These are phyloP conservation scores for Pelargonium nanum DNA, from an alignment of 345 rosid genomes.

Conservation along the genomic window DNA sequence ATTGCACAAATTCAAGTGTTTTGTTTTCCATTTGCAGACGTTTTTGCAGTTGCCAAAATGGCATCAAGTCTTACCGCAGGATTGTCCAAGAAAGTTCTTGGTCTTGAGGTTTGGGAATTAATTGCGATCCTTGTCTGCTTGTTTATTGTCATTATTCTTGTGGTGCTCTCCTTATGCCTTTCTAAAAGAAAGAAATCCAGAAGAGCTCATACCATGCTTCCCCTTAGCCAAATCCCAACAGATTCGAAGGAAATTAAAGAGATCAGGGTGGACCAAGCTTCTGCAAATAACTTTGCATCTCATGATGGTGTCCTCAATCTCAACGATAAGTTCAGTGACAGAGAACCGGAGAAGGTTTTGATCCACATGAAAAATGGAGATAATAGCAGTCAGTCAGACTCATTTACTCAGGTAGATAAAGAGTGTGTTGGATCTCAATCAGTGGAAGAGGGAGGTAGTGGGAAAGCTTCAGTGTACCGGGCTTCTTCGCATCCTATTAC, in stretches of 20 bases:
- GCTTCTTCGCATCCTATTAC: constrained; percentile 49
- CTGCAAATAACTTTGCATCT: constrained; percentile 31
- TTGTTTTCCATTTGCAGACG: constrained; percentile 24
- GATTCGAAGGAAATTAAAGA: constrained; percentile 79
- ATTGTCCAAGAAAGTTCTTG: constrained; percentile 38
- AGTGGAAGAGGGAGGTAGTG: constrained; percentile 33
- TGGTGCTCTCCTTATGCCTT: constrained; percentile 56
- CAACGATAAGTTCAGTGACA: constrained; percentile 44
- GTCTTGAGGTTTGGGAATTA: constrained; percentile 65
- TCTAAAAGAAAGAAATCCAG: constrained; percentile 60
- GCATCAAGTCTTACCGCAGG: constrained; percentile 46
- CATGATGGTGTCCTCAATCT: constrained; percentile 29
- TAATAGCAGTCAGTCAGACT: constrained; percentile 45
- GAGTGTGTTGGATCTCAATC: constrained; percentile 32
- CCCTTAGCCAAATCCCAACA: constrained; percentile 34
- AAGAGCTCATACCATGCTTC: constrained; percentile 36
- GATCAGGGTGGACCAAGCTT: constrained; percentile 67
- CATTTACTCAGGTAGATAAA: constrained; percentile 44
- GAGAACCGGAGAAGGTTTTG: constrained; percentile 51
- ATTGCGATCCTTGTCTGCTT: constrained; percentile 51
- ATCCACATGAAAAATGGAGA: constrained; percentile 43
- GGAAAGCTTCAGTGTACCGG: constrained; percentile 20
- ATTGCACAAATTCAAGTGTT: neutral
- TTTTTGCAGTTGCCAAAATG: constrained; percentile 31
- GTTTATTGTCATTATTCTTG: constrained; percentile 39